Conservation (phyloP, 2,329 filamentous ascomycete genomes). For the Cytospora mali region DNA sequence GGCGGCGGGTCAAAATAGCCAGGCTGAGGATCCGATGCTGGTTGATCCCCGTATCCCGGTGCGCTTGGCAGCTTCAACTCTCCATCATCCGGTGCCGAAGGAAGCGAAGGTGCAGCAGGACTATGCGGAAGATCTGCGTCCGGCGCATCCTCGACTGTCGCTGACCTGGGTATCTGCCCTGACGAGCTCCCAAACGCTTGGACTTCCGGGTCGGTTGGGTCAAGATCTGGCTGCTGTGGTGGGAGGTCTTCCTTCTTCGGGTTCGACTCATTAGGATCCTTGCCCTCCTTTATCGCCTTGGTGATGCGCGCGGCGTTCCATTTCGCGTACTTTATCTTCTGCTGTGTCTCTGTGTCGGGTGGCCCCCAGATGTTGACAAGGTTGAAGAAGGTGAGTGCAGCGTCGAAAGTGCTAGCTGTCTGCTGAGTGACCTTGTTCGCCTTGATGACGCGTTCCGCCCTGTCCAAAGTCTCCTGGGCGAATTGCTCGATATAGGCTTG, state of each 20-base stretch:
- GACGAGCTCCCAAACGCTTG: slow-evolving; percentile 48
- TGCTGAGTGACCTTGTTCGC: slow-evolving; percentile 86
- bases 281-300: slow-evolving; percentile 86
- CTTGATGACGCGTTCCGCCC: slow-evolving; percentile 79
- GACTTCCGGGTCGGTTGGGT: slow-evolving; percentile 67
- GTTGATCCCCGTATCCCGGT: slow-evolving; percentile 31
- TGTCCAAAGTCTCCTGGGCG: slow-evolving; percentile 81
- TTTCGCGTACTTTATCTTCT: slow-evolving; percentile 95
- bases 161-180: slow-evolving; percentile 39
- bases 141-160: slow-evolving; percentile 56
- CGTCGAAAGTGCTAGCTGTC: slow-evolving; percentile 92
- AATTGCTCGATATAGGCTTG: slow-evolving; percentile 96
- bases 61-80: slow-evolving; percentile 36
- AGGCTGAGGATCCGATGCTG: slow-evolving; percentile 19
- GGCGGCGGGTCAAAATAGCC: slow-evolving; percentile 28
- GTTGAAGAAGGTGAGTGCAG: slow-evolving; percentile 89
- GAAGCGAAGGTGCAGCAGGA: slow-evolving; percentile 39
- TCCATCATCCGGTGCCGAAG: slow-evolving; percentile 30
- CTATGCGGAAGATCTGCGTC: slow-evolving; percentile 47
- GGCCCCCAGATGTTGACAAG: slow-evolving; percentile 82
- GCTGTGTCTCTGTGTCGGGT: slow-evolving; percentile 71
- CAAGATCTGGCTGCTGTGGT: slow-evolving; percentile 51
- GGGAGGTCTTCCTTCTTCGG: slow-evolving; percentile 63
- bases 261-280: slow-evolving; percentile 91
- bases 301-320: slow-evolving; percentile 91